Base-by-base conservation (phyloP, 169 alveolate species). In the Neospora caninum region DNA sequence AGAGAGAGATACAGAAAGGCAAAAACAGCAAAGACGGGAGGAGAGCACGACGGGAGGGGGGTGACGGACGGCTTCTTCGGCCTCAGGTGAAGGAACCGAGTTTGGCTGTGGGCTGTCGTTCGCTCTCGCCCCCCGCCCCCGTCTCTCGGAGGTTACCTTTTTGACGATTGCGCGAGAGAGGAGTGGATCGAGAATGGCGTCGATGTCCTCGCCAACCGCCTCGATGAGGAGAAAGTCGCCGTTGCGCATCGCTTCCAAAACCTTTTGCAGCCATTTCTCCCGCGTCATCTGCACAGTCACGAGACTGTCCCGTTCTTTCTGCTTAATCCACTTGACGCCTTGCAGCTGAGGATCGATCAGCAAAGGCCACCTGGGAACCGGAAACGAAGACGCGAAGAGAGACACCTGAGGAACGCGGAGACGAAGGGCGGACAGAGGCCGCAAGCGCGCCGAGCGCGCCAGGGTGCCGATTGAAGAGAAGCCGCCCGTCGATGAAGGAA, bases 331-430 rank as follows among this genome's bases (percentile, higher is more conserved):
- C 93, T 98, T 98, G 80, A 98, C 96, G 42, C 99, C 99, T 95
- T 99, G 99, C 95, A 98, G 96, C 97, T 99, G 99, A 16, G 99
- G 99, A 95, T 99, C 99, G 53, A 99, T 98, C 93, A 99, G 97
- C 80, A 99, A 95, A 54, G 99, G 99, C 99, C 99, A 99, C 38
- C 94, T 91, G 86, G 43, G 58, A 22, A 39, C 20, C 49, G 54
- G 20, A 10, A 25, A 54, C 58, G 22, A 49, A 73, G 43, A 43
- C 84, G 84, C 2, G 16, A 73, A 13, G 45, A 18, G 45, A 31
- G 38, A 22, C 38, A 73, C 39, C 45, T 2, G 84, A 9, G 43
- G 27, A 73, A 20, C 58, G 4, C 58, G 58, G 22, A 49, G 22
- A 43, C 20, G 41, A 27, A 20, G 42, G 84, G 20, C 84, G 45